Conservation (phyloP, 768 basidiomycete genomes). For the Mycena albidolilacea region DNA sequence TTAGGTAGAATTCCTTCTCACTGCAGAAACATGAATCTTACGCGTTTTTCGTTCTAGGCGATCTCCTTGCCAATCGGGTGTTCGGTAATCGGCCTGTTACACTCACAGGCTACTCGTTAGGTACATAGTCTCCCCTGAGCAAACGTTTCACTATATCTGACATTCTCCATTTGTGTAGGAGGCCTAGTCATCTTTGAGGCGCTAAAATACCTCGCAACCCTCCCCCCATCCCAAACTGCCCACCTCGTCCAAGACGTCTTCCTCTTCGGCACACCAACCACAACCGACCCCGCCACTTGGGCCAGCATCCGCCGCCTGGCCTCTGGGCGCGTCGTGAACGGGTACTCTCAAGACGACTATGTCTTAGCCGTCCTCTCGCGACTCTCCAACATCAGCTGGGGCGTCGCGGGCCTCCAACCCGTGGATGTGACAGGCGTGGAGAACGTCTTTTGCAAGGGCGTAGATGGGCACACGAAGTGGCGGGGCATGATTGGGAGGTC, state of each 20-base stretch:
- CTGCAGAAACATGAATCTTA: too few species aligned
- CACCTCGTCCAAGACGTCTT: conserved; percentile 70
- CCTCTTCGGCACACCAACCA: conserved; percentile 66
- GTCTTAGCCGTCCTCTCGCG: conserved; percentile 68
- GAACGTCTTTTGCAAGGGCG: conserved; percentile 62
- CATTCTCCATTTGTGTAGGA: conserved; percentile 2
- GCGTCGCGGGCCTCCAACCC: conserved; percentile 64
- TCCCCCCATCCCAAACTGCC: conserved; percentile 59
- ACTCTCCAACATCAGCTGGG: conserved; percentile 62
- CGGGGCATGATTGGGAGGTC: conserved; percentile 63
- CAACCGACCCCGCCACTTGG: conserved; percentile 60
- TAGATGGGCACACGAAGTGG: conserved; percentile 69
- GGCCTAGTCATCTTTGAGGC: conserved; percentile 69
- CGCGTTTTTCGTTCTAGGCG: conserved; percentile 55
- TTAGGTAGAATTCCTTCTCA: conserved; percentile 48
- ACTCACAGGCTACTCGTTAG: conserved; percentile 71
- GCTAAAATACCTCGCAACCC: conserved; percentile 61
- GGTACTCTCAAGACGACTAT: conserved; percentile 66
- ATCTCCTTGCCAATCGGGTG: conserved; percentile 62
- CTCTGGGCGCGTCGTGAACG: conserved; percentile 68
- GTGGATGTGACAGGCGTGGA: conserved; percentile 68
- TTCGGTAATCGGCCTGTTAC: conserved; percentile 70
- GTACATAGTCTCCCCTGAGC: conserved; percentile 39
- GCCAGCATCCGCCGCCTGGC: conserved; percentile 63
- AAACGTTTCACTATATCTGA: neutral